These are phyloP conservation scores for Rhizopus stolonifer DNA, from an alignment of 371 early-diverging fungal genomes.

Conservation along the genomic window DNA sequence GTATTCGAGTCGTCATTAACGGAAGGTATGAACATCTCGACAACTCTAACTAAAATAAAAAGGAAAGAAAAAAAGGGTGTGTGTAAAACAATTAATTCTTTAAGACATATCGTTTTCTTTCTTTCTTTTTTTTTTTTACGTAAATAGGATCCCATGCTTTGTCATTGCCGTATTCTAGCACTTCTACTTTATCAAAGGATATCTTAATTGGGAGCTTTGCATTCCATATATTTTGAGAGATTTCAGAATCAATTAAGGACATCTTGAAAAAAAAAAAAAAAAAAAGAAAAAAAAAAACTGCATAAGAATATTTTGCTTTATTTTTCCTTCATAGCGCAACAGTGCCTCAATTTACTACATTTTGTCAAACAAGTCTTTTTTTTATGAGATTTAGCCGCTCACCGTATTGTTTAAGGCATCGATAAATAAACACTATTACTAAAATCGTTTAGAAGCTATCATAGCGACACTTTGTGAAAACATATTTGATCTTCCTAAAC, in stretches of 20 bases:
- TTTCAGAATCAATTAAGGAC: slow-evolving; percentile 23
- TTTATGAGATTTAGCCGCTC: too few species aligned
- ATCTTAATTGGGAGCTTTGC: slow-evolving; percentile 60
- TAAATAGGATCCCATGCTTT: slow-evolving; percentile 47
- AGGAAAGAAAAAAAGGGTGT: background rate
- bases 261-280: background rate
- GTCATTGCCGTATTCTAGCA: slow-evolving; percentile 22
- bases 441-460: too few species aligned
- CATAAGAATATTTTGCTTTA: slow-evolving; percentile 21
- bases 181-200: slow-evolving; percentile 40
- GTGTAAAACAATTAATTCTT: background rate
- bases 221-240: slow-evolving; percentile 52
- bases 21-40: slow-evolving; percentile 68
- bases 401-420: too few species aligned
- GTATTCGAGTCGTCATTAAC: slow-evolving; percentile 51
- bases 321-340: too few species aligned
- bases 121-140: slow-evolving; percentile 30
- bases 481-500: too few species aligned
- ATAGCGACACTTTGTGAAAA: too few species aligned
- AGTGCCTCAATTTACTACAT: too few species aligned
- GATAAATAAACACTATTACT: too few species aligned
- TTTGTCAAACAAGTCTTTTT: too few species aligned
- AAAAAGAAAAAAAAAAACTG: background rate
- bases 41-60: slow-evolving; percentile 46
- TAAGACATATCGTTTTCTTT: background rate